Evolutionary conservation across 2,329 filamentous ascomycete species (phyloP).

Genomic region (Penicillium sp.): DNA sequence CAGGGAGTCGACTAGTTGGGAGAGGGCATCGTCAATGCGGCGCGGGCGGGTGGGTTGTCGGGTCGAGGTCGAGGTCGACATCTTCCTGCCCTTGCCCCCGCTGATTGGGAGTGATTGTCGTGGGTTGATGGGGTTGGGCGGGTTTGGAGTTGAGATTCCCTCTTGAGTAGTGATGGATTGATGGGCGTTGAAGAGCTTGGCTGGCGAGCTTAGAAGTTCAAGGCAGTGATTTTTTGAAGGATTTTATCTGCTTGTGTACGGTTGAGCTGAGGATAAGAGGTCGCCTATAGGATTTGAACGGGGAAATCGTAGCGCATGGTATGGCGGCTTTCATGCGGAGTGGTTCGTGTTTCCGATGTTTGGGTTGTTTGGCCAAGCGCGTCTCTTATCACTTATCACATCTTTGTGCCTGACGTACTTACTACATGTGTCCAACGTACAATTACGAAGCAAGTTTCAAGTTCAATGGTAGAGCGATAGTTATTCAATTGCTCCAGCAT

Average conservation of each 20-base stretch:
- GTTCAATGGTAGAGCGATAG: conserved; percentile 8
- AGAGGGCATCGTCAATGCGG: conserved; percentile 46
- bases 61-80: conserved; percentile 34
- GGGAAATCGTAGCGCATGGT: not conserved
- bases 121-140: not conserved
- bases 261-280: too few species aligned
- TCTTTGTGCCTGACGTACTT: not conserved
- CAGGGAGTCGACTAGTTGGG: conserved; percentile 45
- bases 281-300: not conserved
- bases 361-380: conserved; percentile 17
- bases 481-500: conserved; percentile 20
- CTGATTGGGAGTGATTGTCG: not conserved
- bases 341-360: conserved; percentile 19
- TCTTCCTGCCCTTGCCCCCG: conserved; percentile 14
- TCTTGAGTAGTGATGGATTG: conserved; percentile 1
- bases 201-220: not conserved
- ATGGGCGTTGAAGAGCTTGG: conserved; percentile 5
- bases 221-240: not conserved
- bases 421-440: not conserved
- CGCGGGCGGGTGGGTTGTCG: conserved; percentile 38
- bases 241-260: not conserved
- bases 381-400: conserved; percentile 13
- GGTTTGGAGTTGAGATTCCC: not conserved
- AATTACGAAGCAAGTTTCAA: not conserved
- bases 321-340: conserved; percentile 3